phyloP scores from a whole-genome alignment of 2,329 filamentous ascomycete genomes.

The Exserohilum rostratum region DNA sequence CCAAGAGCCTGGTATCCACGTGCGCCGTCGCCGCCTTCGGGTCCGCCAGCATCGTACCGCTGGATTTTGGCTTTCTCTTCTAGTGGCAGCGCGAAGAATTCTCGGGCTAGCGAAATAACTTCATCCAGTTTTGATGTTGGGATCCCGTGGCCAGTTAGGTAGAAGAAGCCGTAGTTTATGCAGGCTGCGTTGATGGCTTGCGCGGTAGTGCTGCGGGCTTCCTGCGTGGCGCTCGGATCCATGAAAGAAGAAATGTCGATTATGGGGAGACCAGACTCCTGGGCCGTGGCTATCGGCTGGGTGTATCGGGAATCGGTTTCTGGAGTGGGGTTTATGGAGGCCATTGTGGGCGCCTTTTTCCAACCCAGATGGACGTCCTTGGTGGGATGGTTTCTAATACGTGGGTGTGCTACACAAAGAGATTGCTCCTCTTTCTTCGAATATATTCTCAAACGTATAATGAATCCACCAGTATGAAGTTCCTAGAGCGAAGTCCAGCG shows the following conservation, averaged over 20 bases:
- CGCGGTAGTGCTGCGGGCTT: constrained; percentile 32
- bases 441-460: background rate
- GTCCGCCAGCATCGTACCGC: constrained; percentile 40
- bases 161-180: constrained; percentile 51
- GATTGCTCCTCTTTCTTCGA: background rate
- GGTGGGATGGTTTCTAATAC: background rate
- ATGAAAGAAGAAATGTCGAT: constrained; percentile 52
- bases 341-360: no score
- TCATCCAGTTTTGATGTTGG: constrained; percentile 30
- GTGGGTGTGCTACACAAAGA: background rate
- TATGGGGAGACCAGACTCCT: constrained; percentile 42
- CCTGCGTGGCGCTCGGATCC: constrained; percentile 17
- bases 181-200: constrained; percentile 47
- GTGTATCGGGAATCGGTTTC: constrained; percentile 12
- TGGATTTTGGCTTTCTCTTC: constrained; percentile 44
- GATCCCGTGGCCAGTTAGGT: constrained; percentile 52
- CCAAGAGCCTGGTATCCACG: constrained; percentile 48
- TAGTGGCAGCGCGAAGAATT: constrained; percentile 42
- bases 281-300: constrained; percentile 20
- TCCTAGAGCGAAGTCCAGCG: background rate
- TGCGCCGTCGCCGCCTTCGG: constrained; percentile 45
- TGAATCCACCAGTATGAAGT: background rate
- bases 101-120: constrained; percentile 40
- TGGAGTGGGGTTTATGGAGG: constrained; percentile 29
- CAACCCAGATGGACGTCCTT: background rate